phyloP scores from a whole-genome alignment of 495 filamentous ascomycete genomes.

The Annulohypoxylon maeteangense region DNA sequence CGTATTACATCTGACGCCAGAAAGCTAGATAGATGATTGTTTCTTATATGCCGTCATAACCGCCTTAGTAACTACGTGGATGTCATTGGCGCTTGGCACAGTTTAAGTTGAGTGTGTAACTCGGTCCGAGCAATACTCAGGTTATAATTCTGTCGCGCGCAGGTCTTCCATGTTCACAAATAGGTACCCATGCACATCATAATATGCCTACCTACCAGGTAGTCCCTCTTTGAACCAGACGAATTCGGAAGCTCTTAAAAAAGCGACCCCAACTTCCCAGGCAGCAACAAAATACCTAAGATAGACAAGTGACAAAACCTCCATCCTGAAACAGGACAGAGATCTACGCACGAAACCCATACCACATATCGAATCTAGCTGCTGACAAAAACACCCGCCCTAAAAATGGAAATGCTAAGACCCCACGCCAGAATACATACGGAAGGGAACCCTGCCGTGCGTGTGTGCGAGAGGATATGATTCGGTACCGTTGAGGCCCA shows the following conservation, averaged over 20 bases:
- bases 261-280: too few relatives aligned
- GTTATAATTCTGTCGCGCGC: neutral
- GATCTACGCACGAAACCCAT: neutral
- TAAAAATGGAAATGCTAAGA: neutral
- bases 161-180: neutral
- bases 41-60: neutral
- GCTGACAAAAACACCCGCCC: neutral
- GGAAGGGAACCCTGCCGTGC: neutral
- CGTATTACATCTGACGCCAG: conserved; percentile 5
- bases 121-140: neutral
- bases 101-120: conserved; percentile 1
- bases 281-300: neutral
- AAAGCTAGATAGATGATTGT: neutral
- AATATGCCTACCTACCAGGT: too few relatives aligned
- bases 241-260: neutral
- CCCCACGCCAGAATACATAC: neutral
- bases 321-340: neutral
- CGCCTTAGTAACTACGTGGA: neutral
- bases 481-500: neutral
- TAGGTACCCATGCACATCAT: neutral
- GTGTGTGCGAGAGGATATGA: neutral
- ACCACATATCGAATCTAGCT: neutral
- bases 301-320: neutral
- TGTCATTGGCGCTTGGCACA: conserved; percentile 2
- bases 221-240: neutral